Conservation (phyloP, 1,139 yeast species). For the Candida sanyaensis region DNA sequence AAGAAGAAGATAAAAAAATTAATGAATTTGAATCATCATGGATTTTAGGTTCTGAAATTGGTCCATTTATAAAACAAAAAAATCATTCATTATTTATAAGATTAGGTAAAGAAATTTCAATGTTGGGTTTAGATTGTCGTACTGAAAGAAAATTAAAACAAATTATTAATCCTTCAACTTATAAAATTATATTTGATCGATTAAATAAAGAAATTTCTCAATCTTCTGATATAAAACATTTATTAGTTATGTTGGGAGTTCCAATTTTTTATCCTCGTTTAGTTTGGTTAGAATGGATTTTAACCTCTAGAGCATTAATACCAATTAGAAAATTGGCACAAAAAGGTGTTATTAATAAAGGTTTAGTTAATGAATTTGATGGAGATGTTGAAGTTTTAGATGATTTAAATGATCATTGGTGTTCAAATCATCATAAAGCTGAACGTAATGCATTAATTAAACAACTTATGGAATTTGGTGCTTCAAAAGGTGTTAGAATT, state of each 20-base stretch:
- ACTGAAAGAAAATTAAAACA: slow-evolving; percentile 75
- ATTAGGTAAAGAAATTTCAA: slow-evolving; percentile 70
- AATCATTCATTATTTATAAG: slow-evolving; percentile 71
- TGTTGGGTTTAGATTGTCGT: slow-evolving; percentile 87
- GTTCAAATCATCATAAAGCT: slow-evolving; percentile 77
- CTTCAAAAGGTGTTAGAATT: slow-evolving; percentile 63
- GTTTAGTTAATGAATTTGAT: slow-evolving; percentile 85
- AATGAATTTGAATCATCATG: slow-evolving; percentile 54
- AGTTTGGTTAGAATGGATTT: slow-evolving; percentile 81
- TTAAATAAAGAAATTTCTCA: slow-evolving; percentile 52
- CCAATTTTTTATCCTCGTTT: slow-evolving; percentile 93
- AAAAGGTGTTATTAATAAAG: slow-evolving; percentile 64
- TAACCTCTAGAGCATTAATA: slow-evolving; percentile 59
- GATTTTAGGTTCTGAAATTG: slow-evolving; percentile 53
- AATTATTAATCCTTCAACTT: slow-evolving; percentile 58
- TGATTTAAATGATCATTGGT: slow-evolving; percentile 96
- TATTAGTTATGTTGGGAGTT: slow-evolving; percentile 84
- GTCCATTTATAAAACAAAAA: slow-evolving; percentile 66
- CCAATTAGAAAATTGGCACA: slow-evolving; percentile 73
- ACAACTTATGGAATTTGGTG: slow-evolving; percentile 62
- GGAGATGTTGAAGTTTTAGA: slow-evolving; percentile 89
- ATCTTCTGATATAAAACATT: slow-evolving; percentile 63
- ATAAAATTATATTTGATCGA: slow-evolving; percentile 61
- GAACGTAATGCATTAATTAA: slow-evolving; percentile 70
- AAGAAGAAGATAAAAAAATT: slow-evolving; percentile 39